phyloP scores from a whole-genome alignment of 108 stramenopile species.

The Discostella pseudostelligera region DNA sequence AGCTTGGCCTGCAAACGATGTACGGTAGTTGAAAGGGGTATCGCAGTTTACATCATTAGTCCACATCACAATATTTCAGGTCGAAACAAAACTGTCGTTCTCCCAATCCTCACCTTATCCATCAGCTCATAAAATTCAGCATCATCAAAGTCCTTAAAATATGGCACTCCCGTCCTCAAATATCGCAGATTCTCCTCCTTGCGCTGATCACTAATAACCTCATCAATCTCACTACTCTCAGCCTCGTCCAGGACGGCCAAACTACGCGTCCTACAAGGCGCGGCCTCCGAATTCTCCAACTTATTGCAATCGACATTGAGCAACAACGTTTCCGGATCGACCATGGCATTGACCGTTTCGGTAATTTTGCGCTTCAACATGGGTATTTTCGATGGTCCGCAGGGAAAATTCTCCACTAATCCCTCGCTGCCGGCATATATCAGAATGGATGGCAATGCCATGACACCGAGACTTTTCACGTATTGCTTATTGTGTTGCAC shows the following conservation, averaged over 20 bases:
- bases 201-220: constrained; percentile 50
- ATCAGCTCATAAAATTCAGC: constrained; percentile 67
- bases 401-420: constrained; percentile 79
- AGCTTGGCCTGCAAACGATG: constrained; percentile 47
- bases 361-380: constrained; percentile 77
- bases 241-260: constrained; percentile 28
- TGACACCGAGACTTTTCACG: constrained; percentile 68
- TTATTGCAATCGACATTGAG: constrained; percentile 44
- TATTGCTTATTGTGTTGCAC: constrained; percentile 82
- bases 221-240: constrained; percentile 41
- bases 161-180: constrained; percentile 55
- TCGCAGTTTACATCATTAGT: no score
- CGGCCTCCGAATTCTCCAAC: constrained; percentile 35
- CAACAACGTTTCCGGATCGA: constrained; percentile 55
- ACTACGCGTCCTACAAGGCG: constrained; percentile 39
- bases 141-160: constrained; percentile 59
- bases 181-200: constrained; percentile 54
- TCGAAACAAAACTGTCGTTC: not conserved
- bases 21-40: not conserved
- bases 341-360: constrained; percentile 58
- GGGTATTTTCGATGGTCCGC: constrained; percentile 85
- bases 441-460: constrained; percentile 79
- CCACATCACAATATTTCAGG: no score
- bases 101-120: constrained; percentile 31
- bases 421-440: constrained; percentile 62